Percentiles rank a stretch among this genome's conserved stretches.
phyloP scores from a whole-genome alignment of 2,329 filamentous ascomycete species.

The Colletotrichum sp. region DNA sequence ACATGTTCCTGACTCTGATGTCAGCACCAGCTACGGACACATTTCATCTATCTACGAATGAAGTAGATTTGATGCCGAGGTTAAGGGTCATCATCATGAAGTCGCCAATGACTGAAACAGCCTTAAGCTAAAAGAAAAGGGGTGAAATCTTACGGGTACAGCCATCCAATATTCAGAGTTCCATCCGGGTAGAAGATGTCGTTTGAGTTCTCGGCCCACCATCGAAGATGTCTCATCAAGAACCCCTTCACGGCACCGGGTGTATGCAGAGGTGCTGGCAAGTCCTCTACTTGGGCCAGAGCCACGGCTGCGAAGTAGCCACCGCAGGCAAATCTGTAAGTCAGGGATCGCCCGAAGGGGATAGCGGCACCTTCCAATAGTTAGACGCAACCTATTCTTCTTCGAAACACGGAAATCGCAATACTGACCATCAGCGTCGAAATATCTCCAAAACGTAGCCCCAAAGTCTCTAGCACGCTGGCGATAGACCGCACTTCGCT shows the following conservation, averaged over 20 bases:
- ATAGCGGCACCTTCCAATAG: constrained; percentile 47
- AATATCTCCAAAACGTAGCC: constrained; percentile 49
- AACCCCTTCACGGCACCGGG: constrained; percentile 51
- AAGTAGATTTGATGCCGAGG: background rate
- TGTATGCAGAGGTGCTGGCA: constrained; percentile 40
- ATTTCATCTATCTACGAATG: rapidly evolving
- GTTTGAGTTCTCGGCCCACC: constrained; percentile 46
- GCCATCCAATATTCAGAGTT: constrained; percentile 50
- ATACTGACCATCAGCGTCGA: constrained; percentile 44
- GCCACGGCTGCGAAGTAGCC: constrained; percentile 53
- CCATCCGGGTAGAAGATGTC: constrained; percentile 54
- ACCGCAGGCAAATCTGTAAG: constrained; percentile 55
- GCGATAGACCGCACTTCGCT: constrained; percentile 39
- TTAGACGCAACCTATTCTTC: background rate
- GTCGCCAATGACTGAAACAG: rapidly evolving
- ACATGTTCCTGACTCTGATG: constrained; percentile 46
- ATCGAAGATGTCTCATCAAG: constrained; percentile 52
- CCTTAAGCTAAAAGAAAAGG: rapidly evolving
- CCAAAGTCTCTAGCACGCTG: constrained; percentile 46
- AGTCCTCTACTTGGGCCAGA: constrained; percentile 40
- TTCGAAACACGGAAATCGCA: no score
- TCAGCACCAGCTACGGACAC: background rate
- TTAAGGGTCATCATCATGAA: rapidly evolving
- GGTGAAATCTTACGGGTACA: constrained; percentile 31
- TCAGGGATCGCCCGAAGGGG: constrained; percentile 55